Evolutionary conservation across 306 rosid species (phyloP), one percentile per base, ranked within the genome.

Genomic region (Sophora flavescens): DNA sequence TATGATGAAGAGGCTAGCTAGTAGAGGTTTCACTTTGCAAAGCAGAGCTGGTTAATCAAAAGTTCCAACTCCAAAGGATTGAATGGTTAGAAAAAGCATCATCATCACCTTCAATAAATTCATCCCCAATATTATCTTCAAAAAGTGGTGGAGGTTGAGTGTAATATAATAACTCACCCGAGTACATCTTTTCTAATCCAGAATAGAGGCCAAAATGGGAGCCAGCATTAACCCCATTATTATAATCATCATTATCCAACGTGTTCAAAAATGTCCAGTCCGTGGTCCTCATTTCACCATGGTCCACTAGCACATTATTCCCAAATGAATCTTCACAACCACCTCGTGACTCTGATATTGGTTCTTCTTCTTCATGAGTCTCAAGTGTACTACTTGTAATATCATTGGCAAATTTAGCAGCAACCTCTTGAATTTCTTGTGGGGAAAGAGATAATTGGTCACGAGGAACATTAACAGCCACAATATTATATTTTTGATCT

Each of bases 1-100:
- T 22, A 15, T 39, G 4, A 51, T 2, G 9, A 53, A 32, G 18
- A 45, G 36, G 59, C 50, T 50, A 2, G 42, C 16, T 32, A 44
- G 1, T n/a, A 30, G 0, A 17, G 16, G 11, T 4, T 39, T 13
- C 15, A 45, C 32, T 11, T 63, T 50, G 38, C 33, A 30, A 45
- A 32, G 62, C 6, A 36, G 10, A 26, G 53, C 53, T 1, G 16
- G 58, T 18, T 54, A 61, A 33, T 75, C 83, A 80, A 70, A 90
- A 90, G 83, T 86, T 88, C 96, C 96, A 90, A 78, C 80, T 79
- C 85, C 85, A 82, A 77, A 86, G 86, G 30, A 86, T 85, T 18
- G 91, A 71, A 63, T 81, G 87, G 38, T 84, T 79, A 63, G 80
- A 83, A 60, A 63, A 81, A 54, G 81, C 54, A 26, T 80, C 84